Conservation (phyloP, 208 protist species). For the Wallacemonas collosoma region DNA sequence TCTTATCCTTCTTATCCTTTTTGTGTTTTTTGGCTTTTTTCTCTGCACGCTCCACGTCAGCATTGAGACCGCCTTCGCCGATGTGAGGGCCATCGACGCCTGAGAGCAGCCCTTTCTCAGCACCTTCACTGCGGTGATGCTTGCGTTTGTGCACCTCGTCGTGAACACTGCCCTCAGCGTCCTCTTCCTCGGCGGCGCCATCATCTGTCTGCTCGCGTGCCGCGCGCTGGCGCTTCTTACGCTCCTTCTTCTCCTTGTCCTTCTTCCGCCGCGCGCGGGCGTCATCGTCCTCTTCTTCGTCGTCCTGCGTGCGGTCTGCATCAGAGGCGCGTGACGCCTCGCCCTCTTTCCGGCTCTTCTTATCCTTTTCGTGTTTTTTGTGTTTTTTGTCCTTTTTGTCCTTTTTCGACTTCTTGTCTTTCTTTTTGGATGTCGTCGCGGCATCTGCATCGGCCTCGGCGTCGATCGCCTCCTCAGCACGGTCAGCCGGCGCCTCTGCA, state of each 20-base stretch:
- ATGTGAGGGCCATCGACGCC: neutral
- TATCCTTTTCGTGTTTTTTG: constrained; percentile 16
- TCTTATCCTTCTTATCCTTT: constrained; percentile 12
- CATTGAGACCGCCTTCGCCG: neutral
- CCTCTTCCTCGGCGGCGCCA: neutral
- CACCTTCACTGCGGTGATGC: neutral
- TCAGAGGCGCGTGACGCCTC: neutral
- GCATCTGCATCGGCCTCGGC: neutral
- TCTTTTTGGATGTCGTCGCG: neutral
- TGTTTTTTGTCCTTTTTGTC: constrained; percentile 15
- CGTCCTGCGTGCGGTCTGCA: neutral
- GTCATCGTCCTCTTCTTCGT: neutral
- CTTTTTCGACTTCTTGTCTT: constrained; percentile 8
- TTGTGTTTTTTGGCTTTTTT: constrained; percentile 15
- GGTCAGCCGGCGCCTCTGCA: no score
- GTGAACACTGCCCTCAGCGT: neutral
- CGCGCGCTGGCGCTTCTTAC: constrained; percentile 4
- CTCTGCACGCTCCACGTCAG: neutral
- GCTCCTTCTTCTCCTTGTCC: constrained; percentile 8
- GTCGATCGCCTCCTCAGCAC: neutral
- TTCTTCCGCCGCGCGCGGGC: constrained; percentile 1
- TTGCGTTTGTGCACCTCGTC: neutral
- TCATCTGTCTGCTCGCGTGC: neutral
- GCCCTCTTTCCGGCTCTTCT: constrained; percentile 12
- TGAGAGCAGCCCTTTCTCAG: neutral